Evolutionary conservation across 805 yeast genomes (phyloP).

Genomic region (Metschnikowia orientalis): DNA sequence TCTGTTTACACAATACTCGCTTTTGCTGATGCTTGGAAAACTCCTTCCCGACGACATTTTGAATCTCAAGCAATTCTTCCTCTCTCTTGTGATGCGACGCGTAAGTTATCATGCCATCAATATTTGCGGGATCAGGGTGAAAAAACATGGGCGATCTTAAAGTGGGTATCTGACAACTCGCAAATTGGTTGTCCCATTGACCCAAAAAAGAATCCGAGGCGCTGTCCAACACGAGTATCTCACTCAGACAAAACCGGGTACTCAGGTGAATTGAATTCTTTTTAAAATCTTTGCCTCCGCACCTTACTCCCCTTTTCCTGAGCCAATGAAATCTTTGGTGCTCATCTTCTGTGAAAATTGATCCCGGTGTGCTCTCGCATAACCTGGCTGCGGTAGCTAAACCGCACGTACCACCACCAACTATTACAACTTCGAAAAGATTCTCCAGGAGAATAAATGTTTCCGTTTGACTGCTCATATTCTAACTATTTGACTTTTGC

Average conservation of each 20-base stretch:
- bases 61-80: constrained; percentile 37
- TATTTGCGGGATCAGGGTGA: constrained; percentile 42
- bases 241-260: too few relatives aligned
- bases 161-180: constrained; percentile 37
- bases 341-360: constrained; percentile 43
- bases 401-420: constrained; percentile 47
- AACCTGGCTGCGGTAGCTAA: constrained; percentile 39
- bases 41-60: constrained; percentile 42
- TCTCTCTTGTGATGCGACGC: constrained; percentile 32
- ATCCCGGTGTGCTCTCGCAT: constrained; percentile 40
- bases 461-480: constrained; percentile 5
- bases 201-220: constrained; percentile 31
- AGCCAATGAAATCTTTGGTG: constrained; percentile 47
- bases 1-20: constrained; percentile 21
- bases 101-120: constrained; percentile 41
- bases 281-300: constrained; percentile 18
- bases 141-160: constrained; percentile 47
- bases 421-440: constrained; percentile 35
- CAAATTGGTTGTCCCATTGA: constrained; percentile 44
- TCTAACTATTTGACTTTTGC: too few relatives aligned
- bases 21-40: constrained; percentile 41
- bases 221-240: constrained; percentile 37
- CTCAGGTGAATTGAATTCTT: too few relatives aligned
- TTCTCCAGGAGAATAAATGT: constrained; percentile 11
- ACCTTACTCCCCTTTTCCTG: constrained; percentile 26